Percentiles rank a stretch among this genome's conserved stretches.
Evolutionary conservation across 2,329 filamentous ascomycete genomes (phyloP).

Genomic region (Calonectria pseudoturangicola): DNA sequence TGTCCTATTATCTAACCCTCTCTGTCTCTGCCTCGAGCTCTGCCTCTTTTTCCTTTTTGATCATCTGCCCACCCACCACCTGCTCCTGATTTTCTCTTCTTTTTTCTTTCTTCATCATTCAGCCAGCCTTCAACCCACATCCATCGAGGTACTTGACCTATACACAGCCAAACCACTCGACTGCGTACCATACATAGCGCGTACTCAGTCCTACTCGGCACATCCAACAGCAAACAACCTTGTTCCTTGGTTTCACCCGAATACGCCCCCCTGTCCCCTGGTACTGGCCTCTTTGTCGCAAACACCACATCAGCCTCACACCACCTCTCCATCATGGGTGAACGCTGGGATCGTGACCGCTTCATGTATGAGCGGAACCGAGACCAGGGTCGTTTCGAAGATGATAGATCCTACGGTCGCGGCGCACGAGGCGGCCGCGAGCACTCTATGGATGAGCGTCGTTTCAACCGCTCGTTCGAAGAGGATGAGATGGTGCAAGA

Average conservation of each 20-base stretch:
- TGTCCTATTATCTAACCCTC: constrained; percentile 33
- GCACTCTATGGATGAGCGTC: constrained; percentile 68
- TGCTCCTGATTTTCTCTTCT: constrained; percentile 37
- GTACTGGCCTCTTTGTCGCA: constrained; percentile 38
- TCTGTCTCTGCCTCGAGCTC: not conserved
- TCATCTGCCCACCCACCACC: constrained; percentile 51
- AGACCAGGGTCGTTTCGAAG: constrained; percentile 71
- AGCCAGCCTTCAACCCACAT: constrained; percentile 33
- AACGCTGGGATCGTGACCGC: constrained; percentile 74
- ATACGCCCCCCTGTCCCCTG: constrained; percentile 40
- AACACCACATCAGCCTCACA: constrained; percentile 25
- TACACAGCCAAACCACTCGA: constrained; percentile 14
- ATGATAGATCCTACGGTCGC: constrained; percentile 68
- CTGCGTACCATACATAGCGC: not conserved
- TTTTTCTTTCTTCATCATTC: constrained; percentile 28
- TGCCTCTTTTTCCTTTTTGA: constrained; percentile 44
- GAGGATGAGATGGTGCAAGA: constrained; percentile 70
- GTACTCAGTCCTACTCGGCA: constrained; percentile 6
- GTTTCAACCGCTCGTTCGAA: constrained; percentile 66
- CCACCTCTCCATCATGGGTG: constrained; percentile 53
- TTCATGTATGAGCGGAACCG: constrained; percentile 62
- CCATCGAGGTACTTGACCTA: constrained; percentile 22
- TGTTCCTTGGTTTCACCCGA: constrained; percentile 21
- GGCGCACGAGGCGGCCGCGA: constrained; percentile 64
- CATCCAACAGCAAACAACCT: constrained; percentile 5